Evolutionary conservation across 805 yeast species (phyloP), one percentile per base, ranked within the genome.

Genomic region (Ogataea saltuana): DNA sequence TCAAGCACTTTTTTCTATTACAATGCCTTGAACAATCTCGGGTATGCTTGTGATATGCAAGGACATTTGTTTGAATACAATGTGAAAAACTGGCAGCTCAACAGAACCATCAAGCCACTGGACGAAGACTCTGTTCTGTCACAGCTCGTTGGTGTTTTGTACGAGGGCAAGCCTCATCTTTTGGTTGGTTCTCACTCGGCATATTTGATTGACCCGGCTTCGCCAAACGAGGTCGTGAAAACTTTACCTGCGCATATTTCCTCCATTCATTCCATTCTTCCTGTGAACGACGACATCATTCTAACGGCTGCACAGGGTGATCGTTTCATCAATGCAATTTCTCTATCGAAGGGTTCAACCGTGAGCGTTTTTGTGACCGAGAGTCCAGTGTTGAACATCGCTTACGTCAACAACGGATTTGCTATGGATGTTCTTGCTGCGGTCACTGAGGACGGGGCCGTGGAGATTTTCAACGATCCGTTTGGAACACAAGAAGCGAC

Each of bases 241-340:
- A 72, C 81, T 1, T 80, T 78, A 58, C 88, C 95, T 2, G 95
- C 91, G 20, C 95, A 88, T 59, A 78, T 86, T 22, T 75, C 85
- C 15, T 83, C 88, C 4, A 74, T 88, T 30, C 72, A 70, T 53
- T 63, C 78, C 10, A 63, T 83, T 9, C 44, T 73, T 27, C 65
- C 74, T 5, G 58, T 72, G 15, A 47, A 56, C 7, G 61, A 64
- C 7, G 74, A 75, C 35, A 68, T 66, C 34, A 79, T 88, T 53
- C 62, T 86, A 32, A 82, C 93, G 9, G 50, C 84, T 39, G 95
- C 97, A 1, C 69, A 70, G 26, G 83, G 82, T 47, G 98, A 90
- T 62, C 75, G 97, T 53, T 88, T 87, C 61, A 73, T 89, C 51
- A 88, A 88, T 60, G 68, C 85, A 27, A 82, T 84, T 58, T 75